Percentiles rank a stretch among this genome's conserved stretches.
These are phyloP conservation scores for Plasmodium gallinaceum DNA, from an alignment of 169 alveolate species.

Conservation along the genomic window DNA sequence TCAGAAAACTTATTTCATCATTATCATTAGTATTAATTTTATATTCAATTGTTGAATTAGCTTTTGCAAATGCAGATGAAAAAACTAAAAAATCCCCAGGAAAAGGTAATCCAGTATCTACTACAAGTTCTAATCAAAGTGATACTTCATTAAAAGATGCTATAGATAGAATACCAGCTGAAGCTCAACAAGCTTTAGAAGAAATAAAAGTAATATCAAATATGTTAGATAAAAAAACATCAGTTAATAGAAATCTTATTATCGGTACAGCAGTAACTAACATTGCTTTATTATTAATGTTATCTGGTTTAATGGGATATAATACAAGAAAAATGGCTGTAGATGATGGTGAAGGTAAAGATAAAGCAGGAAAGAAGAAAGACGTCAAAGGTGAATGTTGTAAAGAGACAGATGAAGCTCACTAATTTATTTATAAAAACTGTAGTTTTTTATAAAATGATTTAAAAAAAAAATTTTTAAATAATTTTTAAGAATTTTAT, in stretches of 20 bases:
- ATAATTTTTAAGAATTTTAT: too few species aligned
- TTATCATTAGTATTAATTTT: constrained; percentile 13
- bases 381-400: background rate
- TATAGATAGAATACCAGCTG: constrained; percentile 5
- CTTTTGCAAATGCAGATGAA: constrained; percentile 20
- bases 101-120: background rate
- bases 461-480: too few species aligned
- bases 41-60: background rate
- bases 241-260: constrained; percentile 20
- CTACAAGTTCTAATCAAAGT: background rate
- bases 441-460: too few species aligned
- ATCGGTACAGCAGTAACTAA: constrained; percentile 25
- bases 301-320: constrained; percentile 47
- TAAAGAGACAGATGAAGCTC: background rate
- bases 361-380: background rate
- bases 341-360: background rate
- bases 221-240: constrained; percentile 19
- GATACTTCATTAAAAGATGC: constrained; percentile 10
- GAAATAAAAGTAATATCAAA: constrained; percentile 18
- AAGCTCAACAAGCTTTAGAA: constrained; percentile 22
- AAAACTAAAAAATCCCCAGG: constrained; percentile 20
- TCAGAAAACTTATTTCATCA: constrained; percentile 16
- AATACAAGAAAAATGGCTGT: background rate
- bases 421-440: too few species aligned
- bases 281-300: constrained; percentile 8